Evolutionary conservation across 495 filamentous ascomycete genomes (phyloP), one percentile per base, ranked within the genome.

Genomic region (Neurospora sp.): DNA sequence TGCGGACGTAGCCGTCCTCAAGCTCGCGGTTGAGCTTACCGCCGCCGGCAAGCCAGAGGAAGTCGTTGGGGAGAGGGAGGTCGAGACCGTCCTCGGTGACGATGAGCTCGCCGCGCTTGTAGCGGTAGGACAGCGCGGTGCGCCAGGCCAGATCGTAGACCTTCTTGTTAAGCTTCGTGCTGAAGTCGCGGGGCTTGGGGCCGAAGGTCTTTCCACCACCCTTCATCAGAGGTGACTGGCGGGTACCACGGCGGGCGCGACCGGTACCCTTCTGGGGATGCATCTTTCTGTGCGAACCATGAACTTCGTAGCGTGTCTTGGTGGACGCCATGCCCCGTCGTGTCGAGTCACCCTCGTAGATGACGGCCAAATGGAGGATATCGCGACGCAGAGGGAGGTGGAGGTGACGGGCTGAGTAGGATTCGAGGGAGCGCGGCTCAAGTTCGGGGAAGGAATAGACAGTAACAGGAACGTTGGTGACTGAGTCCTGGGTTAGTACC

Each of bases 101-200:
- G 69, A 98, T 85, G 81, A 99, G 83, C 85, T 98, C 92, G 20
- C 93, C 95, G 73, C 91, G 90, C 73, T 88, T 84, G 83, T 94
- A 98, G 60, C 96, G 89, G 83, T 97, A 97, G 76, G 92, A 94
- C 72, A 99, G 87, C 2, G 96, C 96, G 41, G 92, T 98, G 79
- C 96, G 90, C 94, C 94, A 98, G 12, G 96, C 96, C 78, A 96
- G 83, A 80, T 98, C 95, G 83, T 99, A 99, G 69, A 97, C 90
- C 86, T 98, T 97, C 76, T 86, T 86, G 70, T 91, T 94, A 73
- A 99, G 86, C 41, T 86, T 88, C 20, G 93, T 94, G 71, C 89
- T 88, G 82, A 98, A 98, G 82, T 98, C 94, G 75, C 96, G 86
- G 40, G 93, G 93, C 76, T 93, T 90, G 20, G 96, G 96, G 16